Percentiles rank a stretch among this genome's conserved stretches.
phyloP scores from a whole-genome alignment of 495 filamentous ascomycete species.

The Lophiostoma macrostomum region DNA sequence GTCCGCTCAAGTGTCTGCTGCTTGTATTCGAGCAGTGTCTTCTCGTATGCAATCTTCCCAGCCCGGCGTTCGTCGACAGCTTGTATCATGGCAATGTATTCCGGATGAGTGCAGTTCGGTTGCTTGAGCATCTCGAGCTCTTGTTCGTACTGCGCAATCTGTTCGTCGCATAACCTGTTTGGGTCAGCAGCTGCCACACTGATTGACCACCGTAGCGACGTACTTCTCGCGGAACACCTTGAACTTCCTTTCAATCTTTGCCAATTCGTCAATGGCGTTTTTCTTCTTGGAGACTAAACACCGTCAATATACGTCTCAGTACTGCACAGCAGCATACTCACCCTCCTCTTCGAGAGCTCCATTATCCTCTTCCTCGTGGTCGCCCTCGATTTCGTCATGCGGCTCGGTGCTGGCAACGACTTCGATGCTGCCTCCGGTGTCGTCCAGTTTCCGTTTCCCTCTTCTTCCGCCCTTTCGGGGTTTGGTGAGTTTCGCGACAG shows the following conservation, averaged over 20 bases:
- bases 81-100: conserved; percentile 79
- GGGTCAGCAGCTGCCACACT: conserved; percentile 1
- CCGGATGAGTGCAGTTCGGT: conserved; percentile 78
- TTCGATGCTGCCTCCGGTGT: conserved; percentile 15
- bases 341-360: conserved; percentile 30
- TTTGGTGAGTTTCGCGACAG: conserved; percentile 28
- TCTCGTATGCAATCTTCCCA: conserved; percentile 71
- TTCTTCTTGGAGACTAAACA: conserved; percentile 71
- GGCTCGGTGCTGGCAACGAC: conserved; percentile 9
- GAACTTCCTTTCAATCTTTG: conserved; percentile 78
- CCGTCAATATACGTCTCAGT: neutral
- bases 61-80: conserved; percentile 76
- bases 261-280: conserved; percentile 74
- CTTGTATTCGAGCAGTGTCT: conserved; percentile 67
- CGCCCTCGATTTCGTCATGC: conserved; percentile 31
- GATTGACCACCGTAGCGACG: conserved; percentile 31
- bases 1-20: conserved; percentile 66
- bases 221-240: conserved; percentile 82
- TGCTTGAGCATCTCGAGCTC: conserved; percentile 80
- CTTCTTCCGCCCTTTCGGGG: conserved; percentile 34
- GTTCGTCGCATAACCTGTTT: conserved; percentile 78
- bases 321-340: conserved; percentile 2
- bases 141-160: conserved; percentile 71
- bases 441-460: conserved; percentile 37
- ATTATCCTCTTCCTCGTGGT: conserved; percentile 36